A percentile compares a stretch with the other conserved stretches of the same genome.
Conservation (phyloP, 1,284 basidiomycete species). For the Coniferiporia sulphurascens region DNA sequence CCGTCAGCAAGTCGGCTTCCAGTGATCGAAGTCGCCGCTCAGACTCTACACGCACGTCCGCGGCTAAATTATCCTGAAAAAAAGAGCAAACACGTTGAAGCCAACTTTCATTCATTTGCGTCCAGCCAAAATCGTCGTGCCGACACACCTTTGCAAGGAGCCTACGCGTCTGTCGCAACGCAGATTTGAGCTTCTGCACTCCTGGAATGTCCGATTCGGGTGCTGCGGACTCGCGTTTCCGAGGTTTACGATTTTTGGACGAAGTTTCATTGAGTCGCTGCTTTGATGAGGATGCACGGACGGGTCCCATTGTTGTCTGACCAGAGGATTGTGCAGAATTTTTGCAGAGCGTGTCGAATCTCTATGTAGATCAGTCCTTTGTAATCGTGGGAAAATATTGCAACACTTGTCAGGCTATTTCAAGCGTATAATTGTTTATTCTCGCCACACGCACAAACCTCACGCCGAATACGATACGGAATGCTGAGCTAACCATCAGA, state of each 20-base stretch:
- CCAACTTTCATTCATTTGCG: too few species aligned
- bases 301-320: not conserved
- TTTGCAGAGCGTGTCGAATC: not conserved
- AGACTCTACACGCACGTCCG: conserved; percentile 71
- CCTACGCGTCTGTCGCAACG: conserved; percentile 72
- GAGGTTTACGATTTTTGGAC: not conserved
- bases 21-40: conserved; percentile 72
- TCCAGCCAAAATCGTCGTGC: not conserved
- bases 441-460: too few species aligned
- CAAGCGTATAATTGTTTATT: too few species aligned
- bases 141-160: conserved; percentile 66
- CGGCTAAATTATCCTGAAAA: conserved; percentile 66
- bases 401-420: too few species aligned
- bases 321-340: not conserved
- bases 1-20: conserved; percentile 67
- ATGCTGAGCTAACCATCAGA: too few species aligned
- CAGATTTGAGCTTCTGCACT: conserved; percentile 75
- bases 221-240: not conserved
- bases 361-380: not conserved
- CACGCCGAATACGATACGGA: too few species aligned
- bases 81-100: not conserved
- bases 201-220: conserved; percentile 37
- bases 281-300: not conserved
- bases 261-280: not conserved
- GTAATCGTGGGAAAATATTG: not conserved